A percentile compares a stretch with the other conserved stretches of the same genome.
Evolutionary conservation across 163 green algal species (phyloP).

Genomic region (Chlorella variabilis): DNA sequence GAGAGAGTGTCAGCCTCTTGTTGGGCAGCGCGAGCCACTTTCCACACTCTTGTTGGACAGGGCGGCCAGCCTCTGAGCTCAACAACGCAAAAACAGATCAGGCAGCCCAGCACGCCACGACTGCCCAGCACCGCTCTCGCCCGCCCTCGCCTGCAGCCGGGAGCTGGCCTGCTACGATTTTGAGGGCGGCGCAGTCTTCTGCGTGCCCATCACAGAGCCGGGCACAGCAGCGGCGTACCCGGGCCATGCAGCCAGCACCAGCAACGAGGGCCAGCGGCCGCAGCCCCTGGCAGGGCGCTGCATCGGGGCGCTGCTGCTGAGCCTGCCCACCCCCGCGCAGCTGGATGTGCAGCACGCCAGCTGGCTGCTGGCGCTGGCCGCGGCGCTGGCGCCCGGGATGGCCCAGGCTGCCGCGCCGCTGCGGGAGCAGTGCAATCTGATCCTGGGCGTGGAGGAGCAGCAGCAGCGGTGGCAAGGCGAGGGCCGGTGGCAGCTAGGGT

Average conservation of each 20-base stretch:
- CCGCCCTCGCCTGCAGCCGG: background rate
- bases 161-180: conserved; percentile 19
- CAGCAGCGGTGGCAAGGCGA: background rate
- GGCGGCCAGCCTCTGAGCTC: no score
- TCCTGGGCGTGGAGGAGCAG: conserved; percentile 4
- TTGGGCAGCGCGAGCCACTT: no score
- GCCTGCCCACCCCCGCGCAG: background rate
- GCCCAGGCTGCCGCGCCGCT: background rate
- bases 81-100: no score
- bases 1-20: background rate
- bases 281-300: background rate
- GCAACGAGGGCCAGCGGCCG: no score
- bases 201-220: background rate
- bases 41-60: no score
- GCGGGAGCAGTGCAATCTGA: background rate
- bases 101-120: no score
- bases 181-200: background rate
- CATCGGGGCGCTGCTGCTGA: conserved; percentile 19
- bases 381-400: background rate
- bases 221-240: no score
- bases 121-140: background rate
- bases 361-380: conserved; percentile 8
- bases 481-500: background rate
- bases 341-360: conserved; percentile 6
- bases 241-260: no score